Evolutionary conservation across 306 rosid species (phyloP).

Genomic region (Prunus kanzakura): DNA sequence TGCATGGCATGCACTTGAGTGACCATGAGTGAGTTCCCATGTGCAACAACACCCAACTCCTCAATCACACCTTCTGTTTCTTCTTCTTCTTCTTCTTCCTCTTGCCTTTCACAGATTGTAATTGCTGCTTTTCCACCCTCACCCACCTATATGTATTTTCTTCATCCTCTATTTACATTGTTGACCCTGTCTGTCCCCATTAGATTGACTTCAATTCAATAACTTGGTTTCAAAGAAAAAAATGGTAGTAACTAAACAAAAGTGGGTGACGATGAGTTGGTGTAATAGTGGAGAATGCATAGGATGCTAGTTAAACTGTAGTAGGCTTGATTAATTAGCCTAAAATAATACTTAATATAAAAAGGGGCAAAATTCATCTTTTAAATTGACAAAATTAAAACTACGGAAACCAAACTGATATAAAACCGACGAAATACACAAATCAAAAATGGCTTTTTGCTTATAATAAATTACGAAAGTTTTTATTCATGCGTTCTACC

Average conservation of each 20-base stretch:
- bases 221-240: not conserved
- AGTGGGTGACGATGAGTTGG: not conserved
- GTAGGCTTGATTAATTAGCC: not conserved
- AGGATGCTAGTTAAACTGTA: not conserved
- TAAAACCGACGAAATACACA: too few species aligned
- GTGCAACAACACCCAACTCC: constrained; percentile 32
- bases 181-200: constrained; percentile 3
- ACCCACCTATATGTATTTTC: not conserved
- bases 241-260: not conserved
- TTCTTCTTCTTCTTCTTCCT: constrained; percentile 8
- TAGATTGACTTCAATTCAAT: not conserved
- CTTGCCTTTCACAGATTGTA: not conserved
- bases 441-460: too few species aligned
- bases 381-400: too few species aligned
- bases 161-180: not conserved
- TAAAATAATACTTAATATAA: not conserved
- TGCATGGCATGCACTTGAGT: constrained; percentile 41
- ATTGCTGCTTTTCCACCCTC: not conserved
- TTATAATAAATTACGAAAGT: too few species aligned
- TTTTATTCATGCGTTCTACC: not conserved
- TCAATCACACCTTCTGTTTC: constrained; percentile 15
- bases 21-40: constrained; percentile 55
- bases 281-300: not conserved
- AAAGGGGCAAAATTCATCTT: too few species aligned
- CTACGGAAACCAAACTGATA: too few species aligned